Evolutionary conservation across 805 yeast genomes (phyloP).

Genomic region (Saccharomycopsis vini): DNA sequence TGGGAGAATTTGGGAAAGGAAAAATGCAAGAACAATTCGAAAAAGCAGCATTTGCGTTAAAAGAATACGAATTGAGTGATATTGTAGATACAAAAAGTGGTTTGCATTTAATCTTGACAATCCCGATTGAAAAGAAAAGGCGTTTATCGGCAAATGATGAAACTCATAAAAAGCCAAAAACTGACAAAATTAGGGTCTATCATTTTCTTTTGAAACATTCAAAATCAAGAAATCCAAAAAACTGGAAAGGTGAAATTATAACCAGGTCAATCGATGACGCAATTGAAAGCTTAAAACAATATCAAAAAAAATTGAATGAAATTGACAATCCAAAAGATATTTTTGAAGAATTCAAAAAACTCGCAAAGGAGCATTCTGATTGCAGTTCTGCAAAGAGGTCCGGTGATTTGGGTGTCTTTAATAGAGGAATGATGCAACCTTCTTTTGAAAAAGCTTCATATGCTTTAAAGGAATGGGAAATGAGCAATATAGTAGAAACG

Average conservation of each 20-base stretch:
- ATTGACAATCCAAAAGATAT: too few relatives aligned
- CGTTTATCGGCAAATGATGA: too few relatives aligned
- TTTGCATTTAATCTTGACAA: conserved; percentile 75
- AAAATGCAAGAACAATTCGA: conserved; percentile 96
- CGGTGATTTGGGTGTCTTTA: conserved; percentile 89
- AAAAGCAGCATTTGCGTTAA: conserved; percentile 70
- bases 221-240: conserved; percentile 80
- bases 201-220: conserved; percentile 79
- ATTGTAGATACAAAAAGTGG: conserved; percentile 89
- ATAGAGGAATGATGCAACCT: conserved; percentile 92
- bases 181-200: conserved; percentile 69
- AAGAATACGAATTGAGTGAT: conserved; percentile 75
- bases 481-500: conserved; percentile 75
- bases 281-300: conserved; percentile 46
- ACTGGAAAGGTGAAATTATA: conserved; percentile 77
- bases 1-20: conserved; percentile 82
- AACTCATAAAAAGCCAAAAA: too few relatives aligned
- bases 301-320: conserved; percentile 50
- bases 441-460: conserved; percentile 85
- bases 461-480: conserved; percentile 70
- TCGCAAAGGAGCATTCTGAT: conserved; percentile 81
- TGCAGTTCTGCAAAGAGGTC: conserved; percentile 79
- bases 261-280: conserved; percentile 70
- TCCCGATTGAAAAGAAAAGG: too few relatives aligned
- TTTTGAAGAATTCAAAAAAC: conserved; percentile 56